Evolutionary conservation across 331 rosid genomes (phyloP), one percentile per base, ranked within the genome.

Genomic region (Quercus phellos): DNA sequence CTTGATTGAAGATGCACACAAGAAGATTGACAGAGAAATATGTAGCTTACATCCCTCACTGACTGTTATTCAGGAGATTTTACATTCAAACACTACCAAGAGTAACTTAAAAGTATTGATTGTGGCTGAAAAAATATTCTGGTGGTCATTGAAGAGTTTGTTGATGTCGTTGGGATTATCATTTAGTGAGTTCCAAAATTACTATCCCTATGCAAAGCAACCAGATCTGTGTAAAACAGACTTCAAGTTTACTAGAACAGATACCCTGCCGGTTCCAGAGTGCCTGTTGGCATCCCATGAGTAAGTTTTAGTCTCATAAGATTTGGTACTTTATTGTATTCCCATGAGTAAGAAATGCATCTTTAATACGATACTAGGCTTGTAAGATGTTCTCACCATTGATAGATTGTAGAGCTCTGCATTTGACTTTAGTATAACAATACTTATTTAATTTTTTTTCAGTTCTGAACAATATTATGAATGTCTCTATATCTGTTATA

Each of bases 51-150:
- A 89, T 55, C 89, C 93, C 0, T 81, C 93, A 29, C 87, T 89
- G 53, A 72, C 78, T 76, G 74, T 74, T 56, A 55, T 83, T 63
- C 80, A 63, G 84, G 82, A 83, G 72, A 87, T 87, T 72, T 85
- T 89, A 35, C 79, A 8, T 77, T 84, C 84, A 77, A 77, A 69
- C 78, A 61, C 79, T 51, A 75, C 75, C 60, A 69, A 11, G 71
- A 55, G 74, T 60, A 70, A 79, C 72, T 72, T 74, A 74, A 89
- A 87, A 74, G 89, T 74, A 69, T 75, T 89, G 85, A 80, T 89
- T 77, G 89, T 89, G 68, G 80, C 90, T 51, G 87, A 87, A 68
- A 79, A 79, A 87, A 78, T 85, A 38, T 89, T 81, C 79, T 87
- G 93, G 90, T 68, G 81, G 83, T 81, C 93, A 4, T 73, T 89